Conservation (phyloP, 148 eudicot genomes). For the Spergularia bocconei region DNA sequence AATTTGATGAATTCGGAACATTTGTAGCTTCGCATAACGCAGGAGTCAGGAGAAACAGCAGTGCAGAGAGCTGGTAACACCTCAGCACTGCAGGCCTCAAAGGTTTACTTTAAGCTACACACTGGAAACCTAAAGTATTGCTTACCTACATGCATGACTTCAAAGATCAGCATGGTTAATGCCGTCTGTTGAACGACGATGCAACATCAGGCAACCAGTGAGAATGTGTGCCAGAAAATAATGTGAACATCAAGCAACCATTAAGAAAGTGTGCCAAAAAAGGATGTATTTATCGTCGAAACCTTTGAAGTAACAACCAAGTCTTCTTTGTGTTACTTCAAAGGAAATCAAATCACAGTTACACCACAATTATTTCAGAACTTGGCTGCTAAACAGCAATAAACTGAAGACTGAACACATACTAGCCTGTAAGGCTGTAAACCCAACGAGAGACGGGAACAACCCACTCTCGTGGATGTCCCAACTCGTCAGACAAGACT, state of each 20-base stretch:
- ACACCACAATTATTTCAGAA: background rate
- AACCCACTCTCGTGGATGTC: background rate
- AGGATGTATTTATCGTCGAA: background rate
- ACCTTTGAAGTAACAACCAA: background rate
- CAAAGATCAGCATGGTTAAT: constrained; percentile 9
- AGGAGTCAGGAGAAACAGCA: no score
- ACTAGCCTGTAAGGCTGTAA: background rate
- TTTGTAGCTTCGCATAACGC: no score
- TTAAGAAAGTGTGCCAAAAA: background rate
- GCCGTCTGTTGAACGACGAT: background rate
- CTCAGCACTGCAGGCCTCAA: no score
- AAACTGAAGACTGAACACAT: background rate
- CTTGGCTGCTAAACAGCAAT: background rate
- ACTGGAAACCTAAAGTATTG: background rate
- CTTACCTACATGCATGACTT: constrained; percentile 16
- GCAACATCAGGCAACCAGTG: background rate
- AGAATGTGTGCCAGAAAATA: background rate
- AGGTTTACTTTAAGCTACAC: no score
- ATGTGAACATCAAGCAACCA: background rate
- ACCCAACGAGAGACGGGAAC: background rate
- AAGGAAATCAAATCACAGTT: background rate
- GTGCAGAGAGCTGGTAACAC: no score
- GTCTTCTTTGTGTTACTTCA: background rate
- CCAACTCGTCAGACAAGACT: background rate
- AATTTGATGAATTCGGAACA: no score